Base-by-base conservation (phyloP, 2,329 filamentous ascomycete genomes). In the Nannizzia gypsea region DNA sequence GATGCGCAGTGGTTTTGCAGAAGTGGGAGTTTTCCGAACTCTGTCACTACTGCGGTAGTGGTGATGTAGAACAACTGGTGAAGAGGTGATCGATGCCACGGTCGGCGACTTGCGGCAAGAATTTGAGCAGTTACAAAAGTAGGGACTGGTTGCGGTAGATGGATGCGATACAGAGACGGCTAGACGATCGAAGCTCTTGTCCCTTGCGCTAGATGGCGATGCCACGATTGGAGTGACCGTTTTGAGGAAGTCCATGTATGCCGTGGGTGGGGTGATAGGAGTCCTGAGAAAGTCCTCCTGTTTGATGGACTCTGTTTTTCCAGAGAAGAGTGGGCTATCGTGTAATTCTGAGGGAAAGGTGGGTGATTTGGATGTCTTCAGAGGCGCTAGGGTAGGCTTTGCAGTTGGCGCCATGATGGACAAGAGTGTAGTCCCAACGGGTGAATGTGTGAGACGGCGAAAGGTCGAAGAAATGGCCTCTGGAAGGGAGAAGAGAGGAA, bases 221-320 rank as follows among this genome's bases (percentile, higher is more conserved):
- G 85, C 83, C 61, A 90, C 79, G 17, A 86, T 78, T 0, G 82
- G 82, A 1, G 82, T 86, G 75, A 95, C 84, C 62, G 86, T 85
- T 75, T 90, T 92, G 64, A 97, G 84, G 70, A 96, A 97, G 69
- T 97, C 90, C 66, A 89, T 87, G 71, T 97, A 97, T 61, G 92
- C 91, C 22, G 83, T 80, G 2, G 92, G 92, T 58, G 92, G 92
- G 57, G 88, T 95, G 72, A 97, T 95, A 56, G 91, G 91, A 3
- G 91, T 96, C 75, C 85, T 87, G 61, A 84, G 74, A 50, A 79
- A 74, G 61, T 85, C 81, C 60, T 87, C 80, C 66, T 87, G 81
- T 73, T 91, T 92, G 78, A 91, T 82, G 66, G 81, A 80, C 59
- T 79, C 76, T 20, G 83, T 78, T 54, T 79, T 79, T 57, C 76